A percentile compares a stretch with the other conserved stretches of the same genome.
Evolutionary conservation across 495 filamentous ascomycete species (phyloP).

Genomic region (Friedmanniomyces endolithicus): DNA sequence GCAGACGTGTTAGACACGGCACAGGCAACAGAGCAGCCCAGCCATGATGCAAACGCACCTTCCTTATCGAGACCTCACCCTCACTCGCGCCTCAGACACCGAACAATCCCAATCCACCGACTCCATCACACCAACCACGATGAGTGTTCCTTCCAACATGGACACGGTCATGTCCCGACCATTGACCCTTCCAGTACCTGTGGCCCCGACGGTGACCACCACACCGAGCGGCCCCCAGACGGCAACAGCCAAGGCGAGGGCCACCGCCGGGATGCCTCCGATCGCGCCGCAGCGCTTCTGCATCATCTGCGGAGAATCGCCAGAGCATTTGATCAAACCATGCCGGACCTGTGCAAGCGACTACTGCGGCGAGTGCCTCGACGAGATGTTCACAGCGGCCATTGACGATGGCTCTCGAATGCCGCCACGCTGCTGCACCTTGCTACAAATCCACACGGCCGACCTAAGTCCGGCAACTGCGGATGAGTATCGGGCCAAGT

Average conservation of each 20-base stretch:
- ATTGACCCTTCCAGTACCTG: too few species aligned
- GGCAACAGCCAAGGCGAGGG: too few species aligned
- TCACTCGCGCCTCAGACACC: not conserved
- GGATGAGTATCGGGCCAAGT: slow-evolving; percentile 19
- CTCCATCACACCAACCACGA: too few species aligned
- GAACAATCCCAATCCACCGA: too few species aligned
- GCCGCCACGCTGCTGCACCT: slow-evolving; percentile 26
- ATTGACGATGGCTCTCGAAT: slow-evolving; percentile 21
- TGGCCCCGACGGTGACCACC: too few species aligned
- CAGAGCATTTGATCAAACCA: slow-evolving; percentile 13
- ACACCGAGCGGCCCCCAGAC: too few species aligned
- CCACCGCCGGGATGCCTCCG: not conserved
- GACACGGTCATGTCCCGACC: too few species aligned
- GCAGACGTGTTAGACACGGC: too few species aligned
- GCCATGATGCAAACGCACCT: not conserved
- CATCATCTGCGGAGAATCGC: not conserved
- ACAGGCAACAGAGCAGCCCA: not conserved
- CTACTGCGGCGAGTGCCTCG: slow-evolving; percentile 23
- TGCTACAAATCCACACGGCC: slow-evolving; percentile 21
- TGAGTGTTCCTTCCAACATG: too few species aligned
- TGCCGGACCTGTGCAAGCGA: slow-evolving; percentile 19
- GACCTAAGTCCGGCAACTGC: slow-evolving; percentile 18
- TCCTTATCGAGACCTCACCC: not conserved
- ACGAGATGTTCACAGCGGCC: slow-evolving; percentile 24
- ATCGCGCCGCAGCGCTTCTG: not conserved